phyloP scores from a whole-genome alignment of 73 alveolate genomes.

The Symbiodinium pilosum region DNA sequence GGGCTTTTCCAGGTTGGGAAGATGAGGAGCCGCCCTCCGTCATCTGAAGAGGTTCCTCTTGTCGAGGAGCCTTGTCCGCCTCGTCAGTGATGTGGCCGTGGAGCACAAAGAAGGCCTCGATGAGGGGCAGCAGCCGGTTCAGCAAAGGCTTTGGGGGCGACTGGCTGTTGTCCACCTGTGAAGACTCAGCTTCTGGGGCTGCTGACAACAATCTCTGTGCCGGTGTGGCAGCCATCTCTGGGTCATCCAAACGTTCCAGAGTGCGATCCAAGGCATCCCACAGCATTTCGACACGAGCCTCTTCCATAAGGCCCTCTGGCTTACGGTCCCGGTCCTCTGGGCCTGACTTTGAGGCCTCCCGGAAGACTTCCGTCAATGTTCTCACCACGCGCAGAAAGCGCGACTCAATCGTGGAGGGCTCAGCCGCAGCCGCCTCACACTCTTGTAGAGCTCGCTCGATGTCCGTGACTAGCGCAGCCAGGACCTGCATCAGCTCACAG shows the following conservation, averaged over 20 bases:
- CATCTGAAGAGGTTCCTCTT: not conserved
- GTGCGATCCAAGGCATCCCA: constrained; percentile 55
- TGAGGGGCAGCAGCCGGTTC: constrained; percentile 54
- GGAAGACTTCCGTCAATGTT: constrained; percentile 43
- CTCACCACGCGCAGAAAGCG: constrained; percentile 76
- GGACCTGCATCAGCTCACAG: constrained; percentile 52
- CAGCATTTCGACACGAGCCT: constrained; percentile 36
- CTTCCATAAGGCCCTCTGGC: not conserved
- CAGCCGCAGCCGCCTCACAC: not conserved
- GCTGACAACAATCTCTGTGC: constrained; percentile 42
- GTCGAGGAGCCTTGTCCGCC: not conserved
- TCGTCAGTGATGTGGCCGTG: constrained; percentile 38
- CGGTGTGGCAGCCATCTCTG: constrained; percentile 16
- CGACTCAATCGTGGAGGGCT: constrained; percentile 40
- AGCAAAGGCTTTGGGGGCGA: constrained; percentile 44
- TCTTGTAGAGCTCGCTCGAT: constrained; percentile 10
- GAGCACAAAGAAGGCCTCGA: constrained; percentile 83
- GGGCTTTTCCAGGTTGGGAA: not conserved
- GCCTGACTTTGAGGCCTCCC: not conserved
- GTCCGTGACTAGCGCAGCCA: constrained; percentile 33
- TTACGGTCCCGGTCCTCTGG: not conserved
- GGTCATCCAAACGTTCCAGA: constrained; percentile 34
- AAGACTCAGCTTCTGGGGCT: not conserved
- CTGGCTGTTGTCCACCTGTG: not conserved
- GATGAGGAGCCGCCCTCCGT: not conserved